Evolutionary conservation across 2,329 filamentous ascomycete genomes (phyloP), one percentile per base, ranked within the genome.

Genomic region (Zymoseptoria brevis): DNA sequence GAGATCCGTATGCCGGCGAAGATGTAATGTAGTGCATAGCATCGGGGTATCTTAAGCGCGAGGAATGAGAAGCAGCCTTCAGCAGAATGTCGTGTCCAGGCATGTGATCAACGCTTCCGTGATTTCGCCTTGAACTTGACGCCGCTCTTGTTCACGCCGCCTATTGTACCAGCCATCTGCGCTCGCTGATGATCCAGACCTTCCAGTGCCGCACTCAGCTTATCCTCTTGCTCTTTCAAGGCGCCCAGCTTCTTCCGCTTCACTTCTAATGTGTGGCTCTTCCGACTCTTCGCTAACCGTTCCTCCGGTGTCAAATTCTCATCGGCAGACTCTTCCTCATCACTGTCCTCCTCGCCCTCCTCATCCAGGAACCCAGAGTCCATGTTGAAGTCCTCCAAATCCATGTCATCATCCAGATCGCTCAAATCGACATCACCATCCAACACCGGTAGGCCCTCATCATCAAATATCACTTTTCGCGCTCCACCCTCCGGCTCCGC

Each of bases 1-100:
- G n/a, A n/a, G n/a, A n/a, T 87, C 78, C 81, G 88, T 62, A 89
- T 90, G 86, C 86, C 87, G 1, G 86, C 84, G 64, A 87, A 87
- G 72, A 79, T 90, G 73, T 90, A 78, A 61, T 84, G 84, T 85
- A 0, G 9, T 51, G 48, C 29, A 35, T 48, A 30, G 24, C n/a
- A 50, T 41, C 53, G 55, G 55, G 55, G 83, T 86, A 58, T 60
- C 54, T 58, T 19, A 4, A 26, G n/a, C 49, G 55, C 52, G 16
- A 29, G 53, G 50, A 53, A 54, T n/a, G 53, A 50, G 51, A 11
- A n/a, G 19, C 26, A 55, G 19, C 24, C 29, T 50, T 26, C 13
- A 24, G 22, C 22, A 4, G 5, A 24, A 3, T 3, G 5, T 4
- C 22, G 4, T 29, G 26, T 29, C 26, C 26, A 29, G 5, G 22